Evolutionary conservation across 345 rosid species (phyloP), one percentile per base, ranked within the genome.

Genomic region (Rhodamnia rubescens): DNA sequence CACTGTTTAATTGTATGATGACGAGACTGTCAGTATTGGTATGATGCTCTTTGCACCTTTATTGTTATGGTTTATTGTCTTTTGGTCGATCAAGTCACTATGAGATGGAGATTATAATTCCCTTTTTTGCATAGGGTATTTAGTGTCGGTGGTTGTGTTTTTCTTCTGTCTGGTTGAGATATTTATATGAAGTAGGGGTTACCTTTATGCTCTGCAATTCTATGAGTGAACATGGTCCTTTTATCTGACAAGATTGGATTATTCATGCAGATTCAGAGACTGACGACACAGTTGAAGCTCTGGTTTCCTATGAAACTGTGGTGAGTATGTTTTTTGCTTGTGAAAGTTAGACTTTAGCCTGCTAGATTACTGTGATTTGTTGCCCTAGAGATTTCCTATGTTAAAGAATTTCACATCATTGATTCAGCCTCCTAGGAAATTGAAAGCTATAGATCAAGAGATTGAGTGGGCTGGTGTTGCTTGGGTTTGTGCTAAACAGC

Each of bases 391-490:
- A 26, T 69, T 83, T 81, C 58, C 75, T 83, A 61, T 86, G 61
- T 50, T 83, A 58, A 83, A 83, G 18, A 58, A 61, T 80, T 85
- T 20, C 29, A 50, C 52, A 81, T 84, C 47, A 61, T 74, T 84
- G 53, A 82, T 83, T n/a, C 89, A 90, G 91, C 88, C 83, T 78
- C 83, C 52, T 11, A 88, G 92, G 88, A 92, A 86, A 82, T 82
- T 89, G 85, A 88, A 85, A 87, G 89, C 59, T 83, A 86, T 86
- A 55, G 75, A 82, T 80, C 85, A 84, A 42, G 86, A 87, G 83
- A 90, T 91, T 74, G 87, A 51, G 53, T 92, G 94, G 94, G 89
- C 89, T 26, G 91, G 93, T 84, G 86, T 29, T 86, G 87, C 92
- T 42, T 90, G 91, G 91, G 83, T 80, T 16, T 91, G 94, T 85